A percentile compares a stretch with the other conserved stretches of the same genome.
These are phyloP conservation scores for Dictyostelium firmibasis DNA, from an alignment of 78 protist genomes.

Conservation along the genomic window DNA sequence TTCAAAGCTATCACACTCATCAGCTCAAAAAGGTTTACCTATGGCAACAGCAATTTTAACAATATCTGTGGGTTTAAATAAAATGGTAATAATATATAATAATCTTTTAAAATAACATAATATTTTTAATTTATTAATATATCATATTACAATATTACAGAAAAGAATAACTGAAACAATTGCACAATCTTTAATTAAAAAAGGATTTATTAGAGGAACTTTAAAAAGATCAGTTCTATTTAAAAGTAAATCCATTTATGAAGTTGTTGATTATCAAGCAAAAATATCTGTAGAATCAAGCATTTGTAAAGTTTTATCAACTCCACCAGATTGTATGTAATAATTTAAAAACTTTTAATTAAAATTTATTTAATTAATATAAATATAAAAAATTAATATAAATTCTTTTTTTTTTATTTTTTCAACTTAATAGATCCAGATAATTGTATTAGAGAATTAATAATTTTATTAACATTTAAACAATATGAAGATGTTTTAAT, in stretches of 20 bases:
- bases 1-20: not conserved
- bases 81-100: not conserved
- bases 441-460: slow-evolving; percentile 27
- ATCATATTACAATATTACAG: no score
- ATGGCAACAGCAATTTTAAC: not conserved
- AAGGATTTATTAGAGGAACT: not conserved
- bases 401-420: not conserved
- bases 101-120: no score
- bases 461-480: slow-evolving; percentile 39
- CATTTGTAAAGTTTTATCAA: slow-evolving; percentile 5
- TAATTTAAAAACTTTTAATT: not conserved
- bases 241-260: not conserved
- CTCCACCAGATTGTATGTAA: slow-evolving; percentile 8
- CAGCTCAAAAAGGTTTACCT: not conserved
- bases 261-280: not conserved
- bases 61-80: not conserved
- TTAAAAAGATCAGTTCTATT: not conserved
- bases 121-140: no score
- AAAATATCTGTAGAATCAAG: not conserved
- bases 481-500: slow-evolving; percentile 23
- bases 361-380: not conserved
- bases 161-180: not conserved
- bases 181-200: not conserved
- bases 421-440: not conserved
- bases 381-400: not conserved